Percentiles rank a stretch among this genome's conserved stretches.
These are phyloP conservation scores for Hypoxylon trugodes DNA, from an alignment of 495 filamentous ascomycete species.

Conservation along the genomic window DNA sequence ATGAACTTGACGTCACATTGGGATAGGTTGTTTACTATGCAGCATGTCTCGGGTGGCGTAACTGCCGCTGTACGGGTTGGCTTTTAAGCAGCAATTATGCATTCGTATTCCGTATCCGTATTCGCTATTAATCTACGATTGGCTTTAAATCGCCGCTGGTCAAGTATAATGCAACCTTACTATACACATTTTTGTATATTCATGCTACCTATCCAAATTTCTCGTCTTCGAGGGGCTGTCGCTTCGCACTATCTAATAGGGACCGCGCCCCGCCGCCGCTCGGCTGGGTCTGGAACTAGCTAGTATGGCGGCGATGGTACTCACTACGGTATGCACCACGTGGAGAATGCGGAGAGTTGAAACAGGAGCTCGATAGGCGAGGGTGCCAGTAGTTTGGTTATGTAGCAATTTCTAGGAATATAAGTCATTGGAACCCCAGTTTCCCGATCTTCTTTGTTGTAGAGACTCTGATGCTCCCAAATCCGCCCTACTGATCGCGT, in stretches of 20 bases:
- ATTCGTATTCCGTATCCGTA: conserved; percentile 39
- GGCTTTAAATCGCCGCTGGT: conserved; percentile 1
- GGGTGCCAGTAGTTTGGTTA: background rate
- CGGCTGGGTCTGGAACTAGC: conserved; percentile 1
- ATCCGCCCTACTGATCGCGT: background rate
- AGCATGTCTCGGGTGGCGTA: no score
- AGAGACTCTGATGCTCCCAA: background rate
- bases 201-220: background rate
- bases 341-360: conserved; percentile 13
- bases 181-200: background rate
- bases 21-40: no score
- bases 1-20: conserved; percentile 6
- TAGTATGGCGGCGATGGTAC: conserved; percentile 5
- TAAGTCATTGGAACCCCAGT: no score
- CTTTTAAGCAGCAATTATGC: conserved; percentile 10
- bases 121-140: conserved; percentile 21
- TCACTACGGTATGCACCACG: conserved; percentile 7
- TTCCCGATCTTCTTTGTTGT: no score
- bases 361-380: conserved; percentile 8
- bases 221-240: conserved; percentile 6
- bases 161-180: conserved; percentile 18
- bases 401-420: conserved; percentile 1
- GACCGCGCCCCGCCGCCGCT: conserved; percentile 2
- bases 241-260: conserved; percentile 4
- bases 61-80: conserved; percentile 19